phyloP scores from a whole-genome alignment of 2,329 filamentous ascomycete species.

The Talaromyces sp. region DNA sequence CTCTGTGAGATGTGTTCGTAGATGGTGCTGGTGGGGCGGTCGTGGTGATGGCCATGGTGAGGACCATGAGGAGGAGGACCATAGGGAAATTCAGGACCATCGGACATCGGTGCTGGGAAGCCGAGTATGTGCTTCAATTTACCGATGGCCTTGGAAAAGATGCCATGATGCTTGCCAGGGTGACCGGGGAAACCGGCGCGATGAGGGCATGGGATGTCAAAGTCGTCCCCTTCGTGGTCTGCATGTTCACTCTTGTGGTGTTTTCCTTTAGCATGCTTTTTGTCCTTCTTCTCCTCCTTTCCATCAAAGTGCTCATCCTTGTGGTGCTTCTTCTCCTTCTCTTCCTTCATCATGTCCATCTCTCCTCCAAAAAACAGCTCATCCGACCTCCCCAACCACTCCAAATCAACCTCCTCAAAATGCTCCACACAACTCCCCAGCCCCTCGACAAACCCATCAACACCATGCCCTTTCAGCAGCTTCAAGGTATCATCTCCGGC shows the following conservation, averaged over 20 bases:
- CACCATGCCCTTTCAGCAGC: background rate
- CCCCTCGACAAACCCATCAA: background rate
- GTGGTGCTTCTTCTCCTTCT: background rate
- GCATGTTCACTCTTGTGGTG: background rate
- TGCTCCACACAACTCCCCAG: conserved; percentile 4
- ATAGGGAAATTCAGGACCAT: background rate
- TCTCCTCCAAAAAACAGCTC: background rate
- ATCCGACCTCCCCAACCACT: background rate
- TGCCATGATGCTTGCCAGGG: conserved; percentile 1
- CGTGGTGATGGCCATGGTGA: conserved; percentile 27
- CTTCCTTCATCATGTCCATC: background rate
- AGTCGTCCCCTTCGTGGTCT: background rate
- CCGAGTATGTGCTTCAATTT: conserved; percentile 10
- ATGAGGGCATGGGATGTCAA: background rate
- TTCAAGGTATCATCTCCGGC: background rate
- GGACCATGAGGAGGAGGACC: background rate
- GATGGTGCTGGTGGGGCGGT: conserved; percentile 65
- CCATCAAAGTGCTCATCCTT: no score
- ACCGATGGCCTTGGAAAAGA: conserved; percentile 14
- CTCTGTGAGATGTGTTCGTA: conserved; percentile 74
- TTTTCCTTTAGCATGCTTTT: background rate
- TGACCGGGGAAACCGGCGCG: background rate
- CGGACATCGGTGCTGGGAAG: background rate
- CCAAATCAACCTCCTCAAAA: conserved; percentile 10
- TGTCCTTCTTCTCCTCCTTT: background rate